phyloP scores from a whole-genome alignment of 2,329 filamentous ascomycete genomes.

The Penicillium freii region DNA sequence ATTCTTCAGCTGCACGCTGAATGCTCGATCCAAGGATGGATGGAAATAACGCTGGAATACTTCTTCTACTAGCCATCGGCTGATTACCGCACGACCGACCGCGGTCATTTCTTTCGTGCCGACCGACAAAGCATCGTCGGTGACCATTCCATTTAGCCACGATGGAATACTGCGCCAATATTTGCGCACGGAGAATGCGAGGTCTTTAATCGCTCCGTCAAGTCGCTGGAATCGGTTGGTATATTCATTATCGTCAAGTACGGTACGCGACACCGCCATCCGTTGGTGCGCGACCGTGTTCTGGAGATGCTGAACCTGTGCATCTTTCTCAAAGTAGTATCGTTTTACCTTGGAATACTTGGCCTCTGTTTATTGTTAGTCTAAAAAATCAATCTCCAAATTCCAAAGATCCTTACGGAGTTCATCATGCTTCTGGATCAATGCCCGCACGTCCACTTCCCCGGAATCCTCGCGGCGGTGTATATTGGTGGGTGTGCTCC shows the following conservation, averaged over 20 bases:
- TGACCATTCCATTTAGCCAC: conserved; percentile 79
- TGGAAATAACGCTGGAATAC: conserved; percentile 93
- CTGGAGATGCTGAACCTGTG: conserved; percentile 89
- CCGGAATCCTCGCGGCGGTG: conserved; percentile 41
- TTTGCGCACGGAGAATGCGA: conserved; percentile 94
- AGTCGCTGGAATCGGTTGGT: conserved; percentile 82
- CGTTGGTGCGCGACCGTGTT: conserved; percentile 97
- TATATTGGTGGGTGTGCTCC: conserved; percentile 46
- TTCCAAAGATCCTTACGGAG: conserved; percentile 38
- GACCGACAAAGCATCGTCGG: conserved; percentile 76
- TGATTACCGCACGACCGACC: conserved; percentile 83
- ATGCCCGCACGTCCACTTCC: conserved; percentile 46
- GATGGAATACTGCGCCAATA: conserved; percentile 79
- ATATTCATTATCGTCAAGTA: conserved; percentile 94
- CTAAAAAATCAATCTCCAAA: neutral
- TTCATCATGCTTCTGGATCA: conserved; percentile 46
- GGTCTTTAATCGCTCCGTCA: conserved; percentile 89
- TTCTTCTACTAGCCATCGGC: conserved; percentile 85
- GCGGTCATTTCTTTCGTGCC: conserved; percentile 98
- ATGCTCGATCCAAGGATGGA: conserved; percentile 71
- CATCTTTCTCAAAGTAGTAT: conserved; percentile 89
- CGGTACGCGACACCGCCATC: conserved; percentile 88
- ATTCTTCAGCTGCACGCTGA: conserved; percentile 76
- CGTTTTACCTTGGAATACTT: conserved; percentile 99
- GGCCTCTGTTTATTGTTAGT: conserved; percentile 58